A percentile compares a stretch with the other conserved stretches of the same genome.
Evolutionary conservation across 176 grass and related monocot species (phyloP).

Genomic region (Triticum monococcum): DNA sequence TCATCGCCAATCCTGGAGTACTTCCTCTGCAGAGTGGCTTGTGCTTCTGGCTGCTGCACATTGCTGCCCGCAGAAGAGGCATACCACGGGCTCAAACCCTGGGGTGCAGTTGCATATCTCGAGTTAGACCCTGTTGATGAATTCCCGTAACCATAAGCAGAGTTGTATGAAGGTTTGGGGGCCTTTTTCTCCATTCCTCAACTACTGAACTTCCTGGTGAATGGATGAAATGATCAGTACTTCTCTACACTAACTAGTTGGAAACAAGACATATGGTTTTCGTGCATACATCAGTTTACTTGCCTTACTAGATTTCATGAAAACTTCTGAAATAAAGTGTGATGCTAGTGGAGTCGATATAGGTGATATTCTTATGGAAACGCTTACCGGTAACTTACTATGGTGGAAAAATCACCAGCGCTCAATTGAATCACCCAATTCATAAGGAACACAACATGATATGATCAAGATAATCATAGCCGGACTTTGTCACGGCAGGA

Average conservation of each 20-base stretch:
- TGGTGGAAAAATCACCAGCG: no score
- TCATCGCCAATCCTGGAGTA: conserved; percentile 86
- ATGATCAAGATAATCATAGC: no score
- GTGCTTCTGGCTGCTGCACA: conserved; percentile 56
- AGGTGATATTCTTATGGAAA: no score
- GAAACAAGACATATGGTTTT: not conserved
- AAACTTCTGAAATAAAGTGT: not conserved
- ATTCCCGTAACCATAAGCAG: conserved; percentile 44
- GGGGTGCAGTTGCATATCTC: conserved; percentile 43
- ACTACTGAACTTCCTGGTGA: conserved; percentile 8
- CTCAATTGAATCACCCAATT: no score
- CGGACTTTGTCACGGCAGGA: no score
- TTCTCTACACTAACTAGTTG: not conserved
- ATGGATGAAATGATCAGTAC: not conserved
- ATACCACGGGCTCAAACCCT: conserved; percentile 45
- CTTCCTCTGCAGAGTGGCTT: conserved; percentile 55
- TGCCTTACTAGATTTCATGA: no score
- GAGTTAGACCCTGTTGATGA: conserved; percentile 40
- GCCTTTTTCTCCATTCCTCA: conserved; percentile 49
- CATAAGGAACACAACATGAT: no score
- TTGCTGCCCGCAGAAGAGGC: conserved; percentile 31
- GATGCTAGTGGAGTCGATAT: not conserved
- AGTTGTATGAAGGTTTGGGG: conserved; percentile 37
- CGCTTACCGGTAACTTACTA: no score
- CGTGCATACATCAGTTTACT: not conserved